Evolutionary conservation across 2,329 filamentous ascomycete genomes (phyloP), one percentile per base, ranked within the genome.

Genomic region (Xylaria digitata): DNA sequence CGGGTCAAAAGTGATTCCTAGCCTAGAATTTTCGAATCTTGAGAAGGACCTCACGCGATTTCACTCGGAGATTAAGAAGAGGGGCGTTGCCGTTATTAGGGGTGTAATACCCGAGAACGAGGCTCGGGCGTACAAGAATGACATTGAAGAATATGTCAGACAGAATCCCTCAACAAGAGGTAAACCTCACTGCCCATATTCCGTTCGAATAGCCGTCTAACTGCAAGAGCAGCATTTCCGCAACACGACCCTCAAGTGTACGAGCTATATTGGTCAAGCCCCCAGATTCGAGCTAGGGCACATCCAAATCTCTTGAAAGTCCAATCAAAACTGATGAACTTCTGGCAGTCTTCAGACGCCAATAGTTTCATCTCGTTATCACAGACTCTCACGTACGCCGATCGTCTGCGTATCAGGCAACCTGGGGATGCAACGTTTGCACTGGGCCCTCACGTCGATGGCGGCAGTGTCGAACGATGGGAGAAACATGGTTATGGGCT

Each of bases 381-480:
- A 0, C 84, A 89, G 43, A 89, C 90, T 0, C 78, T 92, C 2
- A 80, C 85, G 2, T 94, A 94, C 73, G 90, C 89, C 1, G 92
- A 94, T 74, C 85, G 90, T 1, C 82, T 93, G 13, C 88, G 90
- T 2, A 93, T 94, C 72, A 84, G 91, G 2, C 85, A 88, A 67
- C 91, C 91, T 0, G 91, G 91, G 3, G 91, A 94, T 75, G 81
- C 85, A 0, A 84, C 84, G 2, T 94, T 94, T 72, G 88, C 91
- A 0, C 84, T 93, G 0, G 91, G 91, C 0, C 90, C 91, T 0
- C 91, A 94, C 75, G 82, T 90, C 1, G 91, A 94, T 72, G 90
- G 90, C 15, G 91, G 91, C 23, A 91, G 89, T 59, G 86, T 92
- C 1, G 91, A 94, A 79, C 84, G 91, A 2, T 94, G 92, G 91